Evolutionary conservation across 768 basidiomycete genomes (phyloP), one percentile per base, ranked within the genome.

Genomic region (Amanita phalloides): DNA sequence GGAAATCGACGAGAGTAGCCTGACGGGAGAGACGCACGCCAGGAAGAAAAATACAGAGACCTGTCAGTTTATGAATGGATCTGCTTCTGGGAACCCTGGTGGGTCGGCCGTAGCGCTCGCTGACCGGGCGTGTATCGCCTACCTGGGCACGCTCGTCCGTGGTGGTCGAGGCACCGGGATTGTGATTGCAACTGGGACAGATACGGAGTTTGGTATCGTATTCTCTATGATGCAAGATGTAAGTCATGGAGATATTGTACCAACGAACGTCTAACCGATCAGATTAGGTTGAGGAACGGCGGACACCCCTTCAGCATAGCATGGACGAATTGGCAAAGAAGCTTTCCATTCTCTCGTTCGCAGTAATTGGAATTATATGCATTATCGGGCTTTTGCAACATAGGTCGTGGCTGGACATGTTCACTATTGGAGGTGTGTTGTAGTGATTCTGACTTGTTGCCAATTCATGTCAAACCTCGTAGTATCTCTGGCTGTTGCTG

Each of bases 161-260:
- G 94, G 85, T 62, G 94, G 92, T 5, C 73, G 89, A 49, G 94
- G 92, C 0, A 71, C 77, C 36, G 94, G 95, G 4, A 72, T 97
- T 42, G 91, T 95, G 4, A 87, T 98, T 55, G 90, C 94, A 2
- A 77, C 81, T 42, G 90, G 95, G 2, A 74, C 79, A 10, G 80
- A 86, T 55, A 95, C 91, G 1, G 94, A 98, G 62, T 95, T 98
- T 66, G 94, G 94, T 23, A 83, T 95, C 51, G 90, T 98, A 55
- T 98, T 98, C 63, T 82, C 86, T 11, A 95, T 96, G 91, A 91
- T 98, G 90, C 92, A 96, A 66, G 92, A 96, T 62, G 92, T 92
- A 56, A 39, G 68, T 61, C 11, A 20, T 23, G 14, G 25, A 53
- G 25, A 53, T 38, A 50, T 33, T 53, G 23, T 11, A 32, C 25